Percentiles rank a stretch among this genome's conserved stretches.
These are phyloP conservation scores for Anthracocystis panici-leucophaei DNA, from an alignment of 1,284 basidiomycete genomes.

Conservation along the genomic window DNA sequence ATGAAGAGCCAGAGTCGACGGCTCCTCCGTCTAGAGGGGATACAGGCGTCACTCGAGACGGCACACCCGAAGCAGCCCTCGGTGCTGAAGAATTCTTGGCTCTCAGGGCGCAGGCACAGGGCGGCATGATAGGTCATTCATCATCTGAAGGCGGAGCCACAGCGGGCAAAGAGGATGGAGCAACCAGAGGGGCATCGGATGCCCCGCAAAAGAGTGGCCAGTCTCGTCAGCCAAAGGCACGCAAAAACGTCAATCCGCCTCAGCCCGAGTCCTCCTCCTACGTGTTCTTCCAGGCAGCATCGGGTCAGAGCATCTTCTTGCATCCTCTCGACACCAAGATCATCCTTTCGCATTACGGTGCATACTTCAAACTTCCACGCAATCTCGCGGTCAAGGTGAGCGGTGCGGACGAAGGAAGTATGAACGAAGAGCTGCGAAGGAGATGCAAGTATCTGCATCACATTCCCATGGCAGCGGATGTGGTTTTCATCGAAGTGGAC, in stretches of 20 bases:
- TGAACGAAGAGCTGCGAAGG: constrained; percentile 91
- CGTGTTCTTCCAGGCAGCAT: constrained; percentile 94
- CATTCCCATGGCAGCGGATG: constrained; percentile 89
- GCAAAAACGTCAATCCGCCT: constrained; percentile 63
- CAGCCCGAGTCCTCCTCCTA: constrained; percentile 72
- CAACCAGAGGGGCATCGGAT: constrained; percentile 7
- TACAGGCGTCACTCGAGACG: constrained; percentile 9
- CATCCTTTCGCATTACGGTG: constrained; percentile 83
- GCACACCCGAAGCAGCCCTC: constrained; percentile 30
- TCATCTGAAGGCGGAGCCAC: constrained; percentile 7
- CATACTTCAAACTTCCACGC: constrained; percentile 87
- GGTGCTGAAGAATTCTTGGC: constrained; percentile 48
- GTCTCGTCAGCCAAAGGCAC: constrained; percentile 26
- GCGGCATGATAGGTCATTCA: constrained; percentile 21
- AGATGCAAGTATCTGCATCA: constrained; percentile 96
- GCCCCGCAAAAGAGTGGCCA: constrained; percentile 3
- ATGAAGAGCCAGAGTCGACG: constrained; percentile 29
- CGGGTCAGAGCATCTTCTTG: constrained; percentile 90
- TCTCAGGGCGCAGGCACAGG: constrained; percentile 33
- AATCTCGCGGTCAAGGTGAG: constrained; percentile 83
- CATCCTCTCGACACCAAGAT: constrained; percentile 96
- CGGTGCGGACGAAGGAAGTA: constrained; percentile 76
- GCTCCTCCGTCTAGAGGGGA: constrained; percentile 6
- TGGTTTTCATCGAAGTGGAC: constrained; percentile 93
- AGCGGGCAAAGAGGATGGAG: constrained; percentile 5